Base-by-base conservation (phyloP, 257 asterid genomes). In the Salvia splendens region DNA sequence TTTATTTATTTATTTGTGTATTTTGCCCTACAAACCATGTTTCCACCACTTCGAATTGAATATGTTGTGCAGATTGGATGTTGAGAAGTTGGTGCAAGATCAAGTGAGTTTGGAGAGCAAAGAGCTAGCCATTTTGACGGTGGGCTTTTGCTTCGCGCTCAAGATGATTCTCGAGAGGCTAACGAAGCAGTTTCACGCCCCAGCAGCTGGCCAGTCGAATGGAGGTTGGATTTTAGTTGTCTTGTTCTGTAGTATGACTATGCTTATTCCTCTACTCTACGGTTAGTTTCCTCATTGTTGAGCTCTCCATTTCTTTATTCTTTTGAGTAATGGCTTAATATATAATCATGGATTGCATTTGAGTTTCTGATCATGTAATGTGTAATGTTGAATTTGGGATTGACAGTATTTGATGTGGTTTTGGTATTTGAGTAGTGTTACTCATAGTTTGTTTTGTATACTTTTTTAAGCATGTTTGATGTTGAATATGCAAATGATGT, bases 181-280 rank as follows among this genome's bases (percentile, higher is more conserved):
- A 16, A 73, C 79, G 63, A 76, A 55, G 15, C 10, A 70, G 20
- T 71, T 81, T 7, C 69, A 71, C 12, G 55, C 80, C 62, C 79
- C 79, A 6, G 56, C 24, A 46, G 74, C 73, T 8, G 69, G 75
- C 52, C 78, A 5, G 69, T 55, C 83, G 8, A 74, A 82, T 12
- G 78, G 85, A 71, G 92, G 94, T 45, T 90, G 95, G 96, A 40
- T 78, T 49, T 71, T 88, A 67, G 66, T 88, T 38, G 79, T 93
- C 67, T 71, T 85, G 73, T 85, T 88, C 85, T 83, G 97, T 77
- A 71, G 88, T 54, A 36, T 83, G 72, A 87, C 95, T 16, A 78
- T 86, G 85, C 82, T 86, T 63, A 78, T 87, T 55, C 81, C 95
- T 24, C 58, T 87, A 69, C 59, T 87, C 54, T 86, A 80, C 46